Base-by-base conservation (phyloP, 2,329 filamentous ascomycete species). In the Colletotrichum falcatum region DNA sequence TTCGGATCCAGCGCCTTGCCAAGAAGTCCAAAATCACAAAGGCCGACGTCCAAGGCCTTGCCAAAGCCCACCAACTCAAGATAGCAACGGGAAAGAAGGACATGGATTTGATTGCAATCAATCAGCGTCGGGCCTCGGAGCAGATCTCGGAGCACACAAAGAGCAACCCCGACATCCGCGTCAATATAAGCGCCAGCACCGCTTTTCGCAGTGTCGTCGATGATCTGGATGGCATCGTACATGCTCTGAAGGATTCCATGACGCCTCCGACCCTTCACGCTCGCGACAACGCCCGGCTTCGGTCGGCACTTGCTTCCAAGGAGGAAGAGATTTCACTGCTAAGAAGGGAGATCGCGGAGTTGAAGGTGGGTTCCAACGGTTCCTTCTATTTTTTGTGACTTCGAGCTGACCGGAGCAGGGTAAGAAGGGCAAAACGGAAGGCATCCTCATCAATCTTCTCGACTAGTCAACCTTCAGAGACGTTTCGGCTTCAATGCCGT, bases 131-230 rank as follows among this genome's bases (percentile, higher is more conserved):
- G 3, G 58, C 58, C 12, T 26, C 8, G 28, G 42, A 28, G 1
- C 28, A 12, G 5, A 61, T 61, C 2, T 35, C 51, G 1, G n/a
- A 7, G 11, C 28, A 35, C 9, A 54, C 30, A 8, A 23, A 12
- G 20, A 54, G n/a, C 3, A 35, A 35, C 30, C 5, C 51, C 5
- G 35, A 35, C 6, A 16, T 54, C 9, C 20, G 20, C 28, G 18
- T 30, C 42, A 26, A 61, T 2, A 37, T 61, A 20, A 20, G 37
- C 14, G 42, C 42, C 9, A 14, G 26, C 14, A n/a, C 58, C n/a
- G 58, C 42, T 44, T 61, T 61, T 14, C 42, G 30, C 42, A 44
- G 44, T 23, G 9, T 61, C 6, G 42, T 61, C 20, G 58, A 61
- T n/a, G 39, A 33, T 18, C 28, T 61, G 5, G 58, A 61, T 11